Base-by-base conservation (phyloP, 2,329 filamentous ascomycete species). In the Beauveria sp. region DNA sequence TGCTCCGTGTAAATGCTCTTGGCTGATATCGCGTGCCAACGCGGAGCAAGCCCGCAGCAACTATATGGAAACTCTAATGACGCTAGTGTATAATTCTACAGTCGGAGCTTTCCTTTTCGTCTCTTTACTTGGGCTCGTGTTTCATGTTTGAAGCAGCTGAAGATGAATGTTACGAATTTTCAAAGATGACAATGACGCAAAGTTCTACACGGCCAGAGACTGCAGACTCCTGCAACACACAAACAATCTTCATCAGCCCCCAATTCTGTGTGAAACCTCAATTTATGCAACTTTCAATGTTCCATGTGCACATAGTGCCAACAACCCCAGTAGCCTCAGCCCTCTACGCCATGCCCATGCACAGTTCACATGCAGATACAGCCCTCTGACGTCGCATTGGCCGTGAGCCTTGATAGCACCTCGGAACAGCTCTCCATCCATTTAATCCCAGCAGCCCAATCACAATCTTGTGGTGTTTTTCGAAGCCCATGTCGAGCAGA, bases 311-410 rank as follows among this genome's bases (percentile, higher is more conserved):
- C 14, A 26, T 30, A 34, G 47, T 48, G 43, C 34, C 10, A 34
- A 44, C 24, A n/a, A n/a, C 28, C 12, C 47, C 24, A n/a, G 37
- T 14, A 20, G 55, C 22, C 46, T 24, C 56, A 30, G 55, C 34
- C 34, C 12, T 51, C 43, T 20, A 46, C 55, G 44, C 44, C 44
- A 50, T 41, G 46, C 37, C 24, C 24, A 59, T 59, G 56, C 47
- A 52, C 34, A 20, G 37, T 59, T 59, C 56, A 52, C 56, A 59
- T 59, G 56, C 37, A 59, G 56, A 59, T 59, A 37, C 55, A 58
- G 55, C 55, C 55, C 55, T 58, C 55, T 58, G 46, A 48, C 55
- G 55, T 58, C 55, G 55, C 46, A 51, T 47, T 43, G 22, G 22
- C 26, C 24, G 22, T 10, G 37, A 43, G 55, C 18, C 30, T 30